A percentile compares a stretch with the other conserved stretches of the same genome.
Evolutionary conservation across 2,329 filamentous ascomycete species (phyloP).

Genomic region (Aspergillus fischeri): DNA sequence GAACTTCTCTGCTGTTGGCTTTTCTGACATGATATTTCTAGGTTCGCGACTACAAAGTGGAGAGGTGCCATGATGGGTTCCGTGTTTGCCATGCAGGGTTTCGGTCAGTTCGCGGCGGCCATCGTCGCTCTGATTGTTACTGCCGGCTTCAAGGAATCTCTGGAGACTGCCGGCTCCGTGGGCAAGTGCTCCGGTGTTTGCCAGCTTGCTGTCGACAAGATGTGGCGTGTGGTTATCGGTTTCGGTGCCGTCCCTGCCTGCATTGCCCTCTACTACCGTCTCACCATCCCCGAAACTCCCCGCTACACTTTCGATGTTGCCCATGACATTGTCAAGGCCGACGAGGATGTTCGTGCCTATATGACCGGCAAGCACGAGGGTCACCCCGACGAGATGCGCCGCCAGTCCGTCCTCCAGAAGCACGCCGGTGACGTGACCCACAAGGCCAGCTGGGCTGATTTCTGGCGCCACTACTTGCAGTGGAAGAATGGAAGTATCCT

Average conservation of each 20-base stretch:
- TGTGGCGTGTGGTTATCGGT: conserved; percentile 79
- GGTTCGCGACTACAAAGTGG: conserved; percentile 80
- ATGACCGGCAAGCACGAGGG: conserved; percentile 62
- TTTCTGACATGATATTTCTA: conserved; percentile 20
- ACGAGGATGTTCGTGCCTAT: conserved; percentile 71
- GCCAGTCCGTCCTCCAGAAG: conserved; percentile 55
- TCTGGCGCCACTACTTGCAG: conserved; percentile 64
- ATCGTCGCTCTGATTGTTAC: conserved; percentile 73
- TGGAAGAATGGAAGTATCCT: conserved; percentile 69
- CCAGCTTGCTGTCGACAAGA: conserved; percentile 72
- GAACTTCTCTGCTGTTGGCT: not conserved
- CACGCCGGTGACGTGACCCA: conserved; percentile 57
- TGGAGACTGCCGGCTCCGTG: conserved; percentile 50
- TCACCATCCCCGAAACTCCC: conserved; percentile 83
- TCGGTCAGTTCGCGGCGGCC: conserved; percentile 73
- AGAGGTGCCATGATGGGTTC: conserved; percentile 82
- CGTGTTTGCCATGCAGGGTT: conserved; percentile 83
- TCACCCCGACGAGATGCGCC: conserved; percentile 62
- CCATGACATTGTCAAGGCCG: conserved; percentile 69
- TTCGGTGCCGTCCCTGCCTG: conserved; percentile 76
- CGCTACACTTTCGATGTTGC: conserved; percentile 83
- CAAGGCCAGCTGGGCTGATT: conserved; percentile 70
- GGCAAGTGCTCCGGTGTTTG: conserved; percentile 61
- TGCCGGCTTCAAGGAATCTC: conserved; percentile 63
- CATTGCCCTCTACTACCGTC: conserved; percentile 78